phyloP scores from a whole-genome alignment of 805 yeast species.

The Saturnispora gosingensis region DNA sequence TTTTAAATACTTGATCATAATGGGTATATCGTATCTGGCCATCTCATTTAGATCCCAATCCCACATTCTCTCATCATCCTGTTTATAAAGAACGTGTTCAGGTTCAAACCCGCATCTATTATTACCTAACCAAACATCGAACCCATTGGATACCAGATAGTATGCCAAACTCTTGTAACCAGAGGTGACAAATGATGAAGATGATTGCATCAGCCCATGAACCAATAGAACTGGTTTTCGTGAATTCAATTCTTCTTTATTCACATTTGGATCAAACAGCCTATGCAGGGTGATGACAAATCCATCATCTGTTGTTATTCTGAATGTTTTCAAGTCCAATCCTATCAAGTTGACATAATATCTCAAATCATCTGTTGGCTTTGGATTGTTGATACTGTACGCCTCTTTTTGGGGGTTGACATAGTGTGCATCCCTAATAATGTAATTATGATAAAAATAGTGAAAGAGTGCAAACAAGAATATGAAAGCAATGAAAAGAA shows the following conservation, averaged over 20 bases:
- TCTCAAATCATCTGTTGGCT: conserved; percentile 33
- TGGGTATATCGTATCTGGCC: conserved; percentile 70
- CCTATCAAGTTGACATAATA: conserved; percentile 62
- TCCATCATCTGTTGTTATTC: conserved; percentile 71
- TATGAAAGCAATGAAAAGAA: conserved; percentile 8
- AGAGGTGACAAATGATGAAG: conserved; percentile 77
- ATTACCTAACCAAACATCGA: conserved; percentile 87
- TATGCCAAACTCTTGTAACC: conserved; percentile 74
- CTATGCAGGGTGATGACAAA: conserved; percentile 60
- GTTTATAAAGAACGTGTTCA: conserved; percentile 41
- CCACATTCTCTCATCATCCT: conserved; percentile 59
- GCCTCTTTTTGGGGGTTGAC: background rate
- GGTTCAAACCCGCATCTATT: conserved; percentile 83
- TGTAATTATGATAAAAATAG: conserved; percentile 2
- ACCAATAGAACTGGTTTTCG: conserved; percentile 57
- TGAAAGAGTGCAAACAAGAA: conserved; percentile 4
- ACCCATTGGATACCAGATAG: conserved; percentile 41
- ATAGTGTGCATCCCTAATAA: background rate
- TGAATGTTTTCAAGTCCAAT: conserved; percentile 48
- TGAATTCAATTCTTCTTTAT: background rate
- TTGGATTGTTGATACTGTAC: background rate
- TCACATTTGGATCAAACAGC: conserved; percentile 37
- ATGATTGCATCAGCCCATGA: conserved; percentile 83
- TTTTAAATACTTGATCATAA: conserved; percentile 56
- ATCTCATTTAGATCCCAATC: conserved; percentile 86